phyloP scores from a whole-genome alignment of 192 early-diverging fungal species.

The Lobosporangium transversale region DNA sequence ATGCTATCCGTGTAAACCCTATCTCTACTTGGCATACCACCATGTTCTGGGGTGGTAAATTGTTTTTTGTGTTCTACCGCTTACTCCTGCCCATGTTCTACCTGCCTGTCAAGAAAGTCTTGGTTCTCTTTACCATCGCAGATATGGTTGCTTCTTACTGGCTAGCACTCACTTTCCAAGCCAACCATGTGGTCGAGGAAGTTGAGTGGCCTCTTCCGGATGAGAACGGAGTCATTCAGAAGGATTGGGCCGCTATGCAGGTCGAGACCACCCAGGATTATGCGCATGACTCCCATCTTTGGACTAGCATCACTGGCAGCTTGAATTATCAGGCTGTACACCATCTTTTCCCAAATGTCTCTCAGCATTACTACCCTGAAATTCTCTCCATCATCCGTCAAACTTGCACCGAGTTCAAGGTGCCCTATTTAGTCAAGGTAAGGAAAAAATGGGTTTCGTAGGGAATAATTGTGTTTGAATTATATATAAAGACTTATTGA shows the following conservation, averaged over 20 bases:
- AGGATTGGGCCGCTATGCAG: conserved; percentile 68
- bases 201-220: conserved; percentile 66
- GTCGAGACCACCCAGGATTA: conserved; percentile 63
- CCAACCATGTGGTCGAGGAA: conserved; percentile 68
- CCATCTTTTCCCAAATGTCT: conserved; percentile 62
- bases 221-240: conserved; percentile 53
- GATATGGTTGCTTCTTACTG: conserved; percentile 62
- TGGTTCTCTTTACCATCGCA: conserved; percentile 56
- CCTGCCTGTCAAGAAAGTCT: conserved; percentile 40
- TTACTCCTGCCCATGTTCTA: conserved; percentile 55
- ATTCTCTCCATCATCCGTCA: conserved; percentile 59
- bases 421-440: conserved; percentile 60
- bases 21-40: conserved; percentile 55
- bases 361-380: conserved; percentile 63
- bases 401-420: conserved; percentile 60
- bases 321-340: conserved; percentile 65
- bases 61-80: conserved; percentile 62
- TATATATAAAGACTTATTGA: neutral
- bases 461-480: neutral
- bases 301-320: conserved; percentile 60
- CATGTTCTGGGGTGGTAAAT: conserved; percentile 68
- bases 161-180: conserved; percentile 67
- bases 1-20: conserved; percentile 62
- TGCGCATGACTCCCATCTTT: conserved; percentile 60
- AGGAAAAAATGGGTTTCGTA: neutral